These are phyloP conservation scores for Apiotrichum laibachii DNA, from an alignment of 1,284 basidiomycete species.

Conservation along the genomic window DNA sequence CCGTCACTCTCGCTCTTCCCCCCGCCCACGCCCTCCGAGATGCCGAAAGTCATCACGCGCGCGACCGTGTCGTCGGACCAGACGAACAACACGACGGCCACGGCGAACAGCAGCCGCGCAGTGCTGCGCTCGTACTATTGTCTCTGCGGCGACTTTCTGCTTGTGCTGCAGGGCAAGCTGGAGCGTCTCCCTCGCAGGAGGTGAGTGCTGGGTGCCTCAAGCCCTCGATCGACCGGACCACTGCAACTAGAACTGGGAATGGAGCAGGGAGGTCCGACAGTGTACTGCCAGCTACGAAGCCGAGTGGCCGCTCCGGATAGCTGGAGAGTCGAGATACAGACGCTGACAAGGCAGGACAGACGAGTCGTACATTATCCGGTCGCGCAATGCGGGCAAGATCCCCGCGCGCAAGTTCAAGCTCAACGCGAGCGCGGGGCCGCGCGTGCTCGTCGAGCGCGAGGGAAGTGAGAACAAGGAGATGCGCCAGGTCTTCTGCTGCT, in stretches of 20 bases:
- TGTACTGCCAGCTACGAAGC: background rate
- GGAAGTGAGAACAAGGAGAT: slow-evolving; percentile 41
- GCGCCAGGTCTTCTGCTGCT: slow-evolving; percentile 44
- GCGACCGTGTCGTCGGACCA: slow-evolving; percentile 49
- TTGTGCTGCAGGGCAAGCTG: slow-evolving; percentile 49
- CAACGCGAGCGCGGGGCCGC: slow-evolving; percentile 42
- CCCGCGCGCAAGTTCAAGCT: slow-evolving; percentile 52
- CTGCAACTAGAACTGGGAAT: too few species aligned
- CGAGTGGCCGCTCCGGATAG: too few species aligned
- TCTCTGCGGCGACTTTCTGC: slow-evolving; percentile 52
- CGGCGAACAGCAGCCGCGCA: slow-evolving; percentile 33
- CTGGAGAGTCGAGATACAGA: too few species aligned
- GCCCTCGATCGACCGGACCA: too few species aligned
- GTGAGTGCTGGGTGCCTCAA: slow-evolving; percentile 39
- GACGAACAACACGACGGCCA: slow-evolving; percentile 25
- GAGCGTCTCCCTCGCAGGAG: slow-evolving; percentile 44
- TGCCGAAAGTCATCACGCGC: slow-evolving; percentile 51
- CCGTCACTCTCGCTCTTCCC: background rate
- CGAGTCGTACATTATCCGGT: slow-evolving; percentile 45
- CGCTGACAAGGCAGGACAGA: slow-evolving; percentile 34
- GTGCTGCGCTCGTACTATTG: slow-evolving; percentile 52
- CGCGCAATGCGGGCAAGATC: slow-evolving; percentile 27
- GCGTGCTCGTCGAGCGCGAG: slow-evolving; percentile 43
- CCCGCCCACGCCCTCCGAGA: slow-evolving; percentile 13
- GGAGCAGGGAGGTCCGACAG: too few species aligned